Evolutionary conservation across 495 filamentous ascomycete genomes (phyloP), one percentile per base, ranked within the genome.

Genomic region (Usnea hakonensis): DNA sequence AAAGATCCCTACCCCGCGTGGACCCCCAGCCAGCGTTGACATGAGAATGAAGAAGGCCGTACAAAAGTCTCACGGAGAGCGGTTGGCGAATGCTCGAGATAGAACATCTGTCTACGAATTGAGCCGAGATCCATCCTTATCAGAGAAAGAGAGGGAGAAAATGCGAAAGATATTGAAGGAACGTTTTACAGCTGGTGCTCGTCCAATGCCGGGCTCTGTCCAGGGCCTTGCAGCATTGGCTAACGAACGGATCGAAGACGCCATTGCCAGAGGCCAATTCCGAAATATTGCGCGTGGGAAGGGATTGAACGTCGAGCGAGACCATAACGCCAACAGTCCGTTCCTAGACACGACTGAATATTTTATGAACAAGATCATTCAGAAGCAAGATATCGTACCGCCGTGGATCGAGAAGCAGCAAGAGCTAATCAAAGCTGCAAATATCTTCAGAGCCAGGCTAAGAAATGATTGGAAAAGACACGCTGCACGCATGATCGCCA

Each of bases 291-390:
- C 87, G 3, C 80, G 94, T 14, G 94, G 94, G 0, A 89, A 90
- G 66, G 86, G 84, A 17, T 72, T 77, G 38, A 77, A 79, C 64
- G 79, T 90, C 1, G 83, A 92, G 72, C 77, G 86, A 23, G 93
- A 96, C 70, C 77, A 90, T 57, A 86, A 90, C 68, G 89, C 89
- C 3, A 87, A 86, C 64, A 94, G 86, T 69, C 91, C 95, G 0
- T 98, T 94, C 70, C 81, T 97, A 38, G 91, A 97, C 71, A 97
- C 94, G 2, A 97, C 95, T 0, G 93, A 96, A 73, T 97, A 96
- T 71, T 90, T 97, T 67, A 87, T 98, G 86, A 98, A 98, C 72
- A 95, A 95, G 75, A 97, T 97, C 70, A 97, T 98, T 64, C 87
- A 97, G 75, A 88, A 89, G 60, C 94, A 98, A 72, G 94, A 80